A percentile compares a stretch with the other conserved stretches of the same genome.
Evolutionary conservation across 2,329 filamentous ascomycete genomes (phyloP).

Genomic region (Aspergillus ochraceus): DNA sequence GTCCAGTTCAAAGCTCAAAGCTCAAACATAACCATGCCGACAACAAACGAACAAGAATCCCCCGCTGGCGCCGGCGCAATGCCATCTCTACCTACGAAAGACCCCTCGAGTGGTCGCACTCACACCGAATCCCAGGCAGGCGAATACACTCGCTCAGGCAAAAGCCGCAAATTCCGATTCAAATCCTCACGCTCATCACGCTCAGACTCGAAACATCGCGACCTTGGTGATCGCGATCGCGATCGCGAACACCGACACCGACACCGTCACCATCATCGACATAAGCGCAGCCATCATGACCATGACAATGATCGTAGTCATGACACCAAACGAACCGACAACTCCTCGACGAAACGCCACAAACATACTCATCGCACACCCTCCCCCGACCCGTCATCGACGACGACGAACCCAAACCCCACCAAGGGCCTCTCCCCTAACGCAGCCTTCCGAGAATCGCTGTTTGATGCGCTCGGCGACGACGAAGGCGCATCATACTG

Average conservation of each 20-base stretch:
- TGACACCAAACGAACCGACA: constrained; percentile 20
- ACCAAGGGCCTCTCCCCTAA: constrained; percentile 58
- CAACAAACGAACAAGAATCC: too few relatives aligned
- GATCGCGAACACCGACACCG: constrained; percentile 16
- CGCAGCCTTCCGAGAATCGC: constrained; percentile 82
- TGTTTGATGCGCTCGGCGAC: constrained; percentile 96
- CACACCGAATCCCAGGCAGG: not conserved
- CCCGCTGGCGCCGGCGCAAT: too few relatives aligned
- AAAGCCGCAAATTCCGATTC: constrained; percentile 33
- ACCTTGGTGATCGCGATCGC: constrained; percentile 5
- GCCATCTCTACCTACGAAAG: too few relatives aligned
- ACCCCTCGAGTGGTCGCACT: too few relatives aligned
- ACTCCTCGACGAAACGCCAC: constrained; percentile 16
- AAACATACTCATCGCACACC: constrained; percentile 11
- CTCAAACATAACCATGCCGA: too few relatives aligned
- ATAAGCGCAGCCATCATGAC: not conserved
- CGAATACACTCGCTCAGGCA: constrained; percentile 17
- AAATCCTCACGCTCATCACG: constrained; percentile 21
- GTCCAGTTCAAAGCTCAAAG: too few relatives aligned
- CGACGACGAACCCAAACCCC: not conserved
- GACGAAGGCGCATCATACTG: constrained; percentile 95
- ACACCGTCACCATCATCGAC: constrained; percentile 12
- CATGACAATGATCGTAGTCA: constrained; percentile 8
- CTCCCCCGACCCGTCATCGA: not conserved
- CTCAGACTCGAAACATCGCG: constrained; percentile 2